Evolutionary conservation across 176 grass and related monocot genomes (phyloP), one percentile per base, ranked within the genome.

Genomic region (Poa pratensis): DNA sequence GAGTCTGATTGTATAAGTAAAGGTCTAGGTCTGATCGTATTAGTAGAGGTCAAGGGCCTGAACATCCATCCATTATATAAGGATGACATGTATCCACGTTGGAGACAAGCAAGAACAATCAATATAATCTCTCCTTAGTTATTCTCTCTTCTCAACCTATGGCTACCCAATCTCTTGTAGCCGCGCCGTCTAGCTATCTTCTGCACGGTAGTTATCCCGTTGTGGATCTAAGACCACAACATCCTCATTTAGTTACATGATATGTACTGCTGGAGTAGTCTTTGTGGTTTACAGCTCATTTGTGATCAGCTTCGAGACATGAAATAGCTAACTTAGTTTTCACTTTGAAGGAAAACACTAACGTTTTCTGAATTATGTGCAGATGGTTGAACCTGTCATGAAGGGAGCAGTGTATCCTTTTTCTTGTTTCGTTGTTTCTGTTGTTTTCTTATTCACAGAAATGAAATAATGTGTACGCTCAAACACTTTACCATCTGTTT

Each of bases 391-490:
- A 91, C 93, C 93, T 83, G 85, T 98, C 83, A 90, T 96, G 20
- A 96, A 84, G 80, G 93, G 78, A 62, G 96, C 91, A 77, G 85
- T 86, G 96, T 98, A 98, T 98, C 93, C 93, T 95, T 90, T 54
- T 42, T n/a, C 64, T 37, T 57, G 28, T 53, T 66, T 1, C 8
- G 15, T 18, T 76, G 23, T 14, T 19, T 46, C 17, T 83, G 28
- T 53, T 83, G 28, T 53, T 82, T 30, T 50, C 20, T 61, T 70
- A 76, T 63, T 16, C 57, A 52, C 4, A 69, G 30, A 76, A 53
- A 58, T 53, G 17, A 40, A 55, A 30, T 4, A 26, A 76, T 1
- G 42, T 65, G 60, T 66, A 30, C 30, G 5, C 7, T 26, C 48
- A 35, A 57, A 27, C 23, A 75, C 58, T 51, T 69, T 69, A 54